Evolutionary conservation across 208 protist genomes (phyloP).

Genomic region (Porcisia hertigi): DNA sequence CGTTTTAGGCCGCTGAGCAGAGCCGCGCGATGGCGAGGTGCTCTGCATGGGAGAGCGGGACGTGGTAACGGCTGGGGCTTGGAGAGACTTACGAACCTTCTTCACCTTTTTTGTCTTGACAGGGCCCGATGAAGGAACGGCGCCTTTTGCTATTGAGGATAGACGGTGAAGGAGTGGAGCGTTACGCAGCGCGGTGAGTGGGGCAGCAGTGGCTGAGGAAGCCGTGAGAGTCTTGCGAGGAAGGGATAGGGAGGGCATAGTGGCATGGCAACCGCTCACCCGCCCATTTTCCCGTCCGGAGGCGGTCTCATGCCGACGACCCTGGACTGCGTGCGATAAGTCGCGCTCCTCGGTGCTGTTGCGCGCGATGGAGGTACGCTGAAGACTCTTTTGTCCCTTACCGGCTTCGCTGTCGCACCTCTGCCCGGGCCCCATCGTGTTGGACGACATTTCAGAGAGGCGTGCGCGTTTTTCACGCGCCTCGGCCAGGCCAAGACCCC

Average conservation of each 20-base stretch:
- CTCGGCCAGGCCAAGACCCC: constrained; percentile 29
- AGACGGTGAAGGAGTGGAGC: background rate
- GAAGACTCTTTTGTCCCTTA: constrained; percentile 7
- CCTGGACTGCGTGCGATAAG: background rate
- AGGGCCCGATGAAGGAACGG: background rate
- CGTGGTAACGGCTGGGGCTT: background rate
- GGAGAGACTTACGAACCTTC: constrained; percentile 10
- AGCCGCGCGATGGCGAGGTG: constrained; percentile 26
- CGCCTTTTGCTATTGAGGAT: background rate
- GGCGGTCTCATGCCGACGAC: background rate
- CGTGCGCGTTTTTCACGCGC: constrained; percentile 28
- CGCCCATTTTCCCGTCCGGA: background rate
- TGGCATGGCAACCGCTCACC: constrained; percentile 10
- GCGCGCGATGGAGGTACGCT: constrained; percentile 20
- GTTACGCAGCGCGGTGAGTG: background rate
- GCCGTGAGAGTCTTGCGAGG: constrained; percentile 18
- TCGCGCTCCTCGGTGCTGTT: constrained; percentile 21
- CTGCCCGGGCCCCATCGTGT: background rate
- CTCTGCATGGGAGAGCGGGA: constrained; percentile 10
- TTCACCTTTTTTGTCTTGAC: constrained; percentile 18
- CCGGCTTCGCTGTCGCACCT: background rate
- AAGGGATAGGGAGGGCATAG: background rate
- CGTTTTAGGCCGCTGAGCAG: constrained; percentile 18
- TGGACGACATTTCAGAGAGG: constrained; percentile 24
- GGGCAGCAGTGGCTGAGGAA: background rate